Conservation (phyloP, 2,329 filamentous ascomycete species). For the Xylariaceae sp. region DNA sequence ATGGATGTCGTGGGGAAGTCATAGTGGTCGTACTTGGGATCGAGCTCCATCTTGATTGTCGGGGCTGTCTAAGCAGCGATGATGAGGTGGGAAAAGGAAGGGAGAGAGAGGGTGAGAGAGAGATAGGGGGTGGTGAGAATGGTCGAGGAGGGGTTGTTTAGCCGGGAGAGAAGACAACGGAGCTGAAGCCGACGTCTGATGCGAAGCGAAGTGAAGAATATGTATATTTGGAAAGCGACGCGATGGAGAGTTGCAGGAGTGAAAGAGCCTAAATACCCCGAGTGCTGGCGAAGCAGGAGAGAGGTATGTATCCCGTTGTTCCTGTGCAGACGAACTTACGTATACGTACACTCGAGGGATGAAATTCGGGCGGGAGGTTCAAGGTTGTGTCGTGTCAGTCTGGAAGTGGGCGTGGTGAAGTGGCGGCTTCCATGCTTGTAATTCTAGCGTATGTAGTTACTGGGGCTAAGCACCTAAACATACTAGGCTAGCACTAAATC, state of each 20-base stretch:
- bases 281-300: not conserved
- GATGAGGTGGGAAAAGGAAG: not conserved
- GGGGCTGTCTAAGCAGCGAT: slow-evolving; percentile 25
- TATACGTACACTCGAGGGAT: not conserved
- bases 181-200: not conserved
- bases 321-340: not conserved
- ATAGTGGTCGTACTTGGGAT: slow-evolving; percentile 94
- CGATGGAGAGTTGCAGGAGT: not conserved
- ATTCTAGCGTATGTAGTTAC: not conserved
- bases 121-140: not conserved
- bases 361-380: not conserved
- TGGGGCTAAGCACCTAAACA: not conserved
- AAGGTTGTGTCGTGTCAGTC: not conserved
- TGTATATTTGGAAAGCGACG: not conserved
- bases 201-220: not conserved
- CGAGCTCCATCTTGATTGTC: slow-evolving; percentile 49
- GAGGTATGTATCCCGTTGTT: not conserved
- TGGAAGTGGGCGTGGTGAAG: not conserved
- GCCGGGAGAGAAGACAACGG: not conserved
- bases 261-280: not conserved
- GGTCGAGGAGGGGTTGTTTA: not conserved
- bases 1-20: slow-evolving; percentile 81
- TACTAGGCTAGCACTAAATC: not conserved
- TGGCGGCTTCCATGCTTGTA: not conserved
- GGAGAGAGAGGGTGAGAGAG: not conserved